These are phyloP conservation scores for Nymphaea thermarum DNA, from an alignment of 164 flowering plant species.

Conservation along the genomic window DNA sequence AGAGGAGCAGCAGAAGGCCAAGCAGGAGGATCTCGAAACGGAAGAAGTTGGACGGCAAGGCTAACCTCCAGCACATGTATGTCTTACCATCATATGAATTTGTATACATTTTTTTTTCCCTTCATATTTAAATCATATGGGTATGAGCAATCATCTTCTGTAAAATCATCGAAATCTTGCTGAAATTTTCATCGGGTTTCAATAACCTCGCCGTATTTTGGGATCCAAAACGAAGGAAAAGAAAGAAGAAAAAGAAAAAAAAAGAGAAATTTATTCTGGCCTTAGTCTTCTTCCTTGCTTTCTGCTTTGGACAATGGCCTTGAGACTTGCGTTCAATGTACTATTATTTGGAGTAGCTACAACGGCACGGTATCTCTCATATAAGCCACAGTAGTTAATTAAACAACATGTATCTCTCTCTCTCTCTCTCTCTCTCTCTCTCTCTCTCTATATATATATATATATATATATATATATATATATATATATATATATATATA, in stretches of 20 bases:
- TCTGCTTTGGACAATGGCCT: neutral
- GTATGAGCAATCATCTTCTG: neutral
- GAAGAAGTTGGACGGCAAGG: no score
- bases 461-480: no score
- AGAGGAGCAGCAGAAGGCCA: neutral
- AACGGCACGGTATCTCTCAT: slow-evolving; percentile 10
- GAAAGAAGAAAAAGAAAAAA: neutral
- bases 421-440: no score
- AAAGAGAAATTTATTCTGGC: neutral
- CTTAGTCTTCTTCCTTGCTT: neutral
- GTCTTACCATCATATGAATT: neutral
- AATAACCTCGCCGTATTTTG: neutral
- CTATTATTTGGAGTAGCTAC: slow-evolving; percentile 6
- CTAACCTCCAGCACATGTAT: no score
- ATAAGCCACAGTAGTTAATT: neutral
- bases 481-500: no score
- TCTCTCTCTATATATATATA: no score
- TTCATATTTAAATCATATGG: neutral
- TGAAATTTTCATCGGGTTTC: neutral
- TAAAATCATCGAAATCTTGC: neutral
- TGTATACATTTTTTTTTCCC: neutral
- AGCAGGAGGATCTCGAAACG: neutral
- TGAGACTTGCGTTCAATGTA: neutral
- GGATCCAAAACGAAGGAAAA: no score
- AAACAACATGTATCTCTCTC: no score